Percentiles rank a stretch among this genome's conserved stretches.
phyloP scores from a whole-genome alignment of 805 yeast species.

The Yarrowia sp. region DNA sequence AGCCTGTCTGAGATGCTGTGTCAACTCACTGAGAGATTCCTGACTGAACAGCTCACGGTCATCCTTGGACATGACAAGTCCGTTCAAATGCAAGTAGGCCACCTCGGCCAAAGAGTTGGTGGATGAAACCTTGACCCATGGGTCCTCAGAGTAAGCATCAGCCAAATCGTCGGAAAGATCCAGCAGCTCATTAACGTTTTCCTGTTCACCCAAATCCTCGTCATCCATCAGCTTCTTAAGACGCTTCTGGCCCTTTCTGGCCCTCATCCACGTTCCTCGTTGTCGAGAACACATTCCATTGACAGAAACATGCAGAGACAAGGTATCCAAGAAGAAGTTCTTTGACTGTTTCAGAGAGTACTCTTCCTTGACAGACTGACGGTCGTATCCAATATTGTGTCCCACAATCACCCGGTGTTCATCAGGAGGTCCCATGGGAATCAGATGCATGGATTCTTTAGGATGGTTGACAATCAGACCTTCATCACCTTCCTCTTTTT shows the following conservation, averaged over 20 bases:
- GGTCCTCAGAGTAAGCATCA: slow-evolving; percentile 41
- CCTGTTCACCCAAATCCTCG: slow-evolving; percentile 19
- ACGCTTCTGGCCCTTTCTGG: slow-evolving; percentile 35
- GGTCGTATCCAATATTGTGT: slow-evolving; percentile 85
- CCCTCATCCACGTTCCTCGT: slow-evolving; percentile 66
- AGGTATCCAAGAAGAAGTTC: slow-evolving; percentile 82
- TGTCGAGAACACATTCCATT: slow-evolving; percentile 93
- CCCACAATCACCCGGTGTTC: slow-evolving; percentile 70
- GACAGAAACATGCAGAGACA: slow-evolving; percentile 87
- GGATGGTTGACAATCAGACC: slow-evolving; percentile 39
- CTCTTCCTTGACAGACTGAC: slow-evolving; percentile 84
- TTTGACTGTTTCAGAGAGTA: slow-evolving; percentile 64
- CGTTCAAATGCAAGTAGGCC: slow-evolving; percentile 70
- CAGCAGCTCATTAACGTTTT: slow-evolving; percentile 29
- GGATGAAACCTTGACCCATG: slow-evolving; percentile 80
- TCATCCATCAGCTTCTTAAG: slow-evolving; percentile 26
- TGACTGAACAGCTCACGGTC: slow-evolving; percentile 63
- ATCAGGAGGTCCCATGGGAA: slow-evolving; percentile 63
- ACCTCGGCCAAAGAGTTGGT: slow-evolving; percentile 79
- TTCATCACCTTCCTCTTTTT: not conserved
- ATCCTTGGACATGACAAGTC: slow-evolving; percentile 59
- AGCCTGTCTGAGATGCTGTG: not conserved
- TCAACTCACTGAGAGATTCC: slow-evolving; percentile 56
- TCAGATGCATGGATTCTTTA: slow-evolving; percentile 49
- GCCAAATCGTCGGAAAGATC: slow-evolving; percentile 35